phyloP scores from a whole-genome alignment of 2,329 filamentous ascomycete species.

The Epichloe scottii region DNA sequence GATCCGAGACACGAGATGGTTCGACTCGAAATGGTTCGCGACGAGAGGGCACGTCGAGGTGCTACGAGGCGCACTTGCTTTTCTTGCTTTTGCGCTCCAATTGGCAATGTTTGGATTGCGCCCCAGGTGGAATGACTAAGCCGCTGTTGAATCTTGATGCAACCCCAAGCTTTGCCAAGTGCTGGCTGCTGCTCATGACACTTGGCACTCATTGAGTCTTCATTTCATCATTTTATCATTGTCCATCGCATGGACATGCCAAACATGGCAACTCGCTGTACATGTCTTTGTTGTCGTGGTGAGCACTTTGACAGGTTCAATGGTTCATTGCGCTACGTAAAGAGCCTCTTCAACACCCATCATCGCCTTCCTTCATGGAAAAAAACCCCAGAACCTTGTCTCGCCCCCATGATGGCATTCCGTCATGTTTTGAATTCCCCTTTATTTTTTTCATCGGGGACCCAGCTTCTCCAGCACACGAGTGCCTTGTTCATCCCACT shows the following conservation, averaged over 20 bases:
- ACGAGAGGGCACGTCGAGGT: not conserved
- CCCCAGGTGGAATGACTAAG: not conserved
- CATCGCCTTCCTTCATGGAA: not conserved
- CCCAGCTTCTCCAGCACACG: constrained; percentile 85
- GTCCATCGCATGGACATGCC: no score
- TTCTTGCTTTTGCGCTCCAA: not conserved
- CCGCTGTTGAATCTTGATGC: not conserved
- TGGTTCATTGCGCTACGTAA: constrained; percentile 1
- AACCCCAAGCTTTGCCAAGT: not conserved
- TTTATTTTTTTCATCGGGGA: constrained; percentile 47
- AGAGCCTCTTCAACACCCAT: not conserved
- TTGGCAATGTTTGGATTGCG: not conserved
- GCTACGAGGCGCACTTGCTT: not conserved
- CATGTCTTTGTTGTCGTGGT: no score
- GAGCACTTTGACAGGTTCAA: no score
- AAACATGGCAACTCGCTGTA: no score
- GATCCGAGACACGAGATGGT: not conserved
- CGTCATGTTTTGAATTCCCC: not conserved
- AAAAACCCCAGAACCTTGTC: not conserved
- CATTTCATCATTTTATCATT: no score
- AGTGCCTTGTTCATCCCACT: constrained; percentile 90
- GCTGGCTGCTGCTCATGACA: no score
- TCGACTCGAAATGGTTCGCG: not conserved
- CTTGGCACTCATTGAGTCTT: no score
- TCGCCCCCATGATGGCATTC: not conserved